Evolutionary conservation across 2,329 filamentous ascomycete genomes (phyloP).

Genomic region (Anthostomella pinea): DNA sequence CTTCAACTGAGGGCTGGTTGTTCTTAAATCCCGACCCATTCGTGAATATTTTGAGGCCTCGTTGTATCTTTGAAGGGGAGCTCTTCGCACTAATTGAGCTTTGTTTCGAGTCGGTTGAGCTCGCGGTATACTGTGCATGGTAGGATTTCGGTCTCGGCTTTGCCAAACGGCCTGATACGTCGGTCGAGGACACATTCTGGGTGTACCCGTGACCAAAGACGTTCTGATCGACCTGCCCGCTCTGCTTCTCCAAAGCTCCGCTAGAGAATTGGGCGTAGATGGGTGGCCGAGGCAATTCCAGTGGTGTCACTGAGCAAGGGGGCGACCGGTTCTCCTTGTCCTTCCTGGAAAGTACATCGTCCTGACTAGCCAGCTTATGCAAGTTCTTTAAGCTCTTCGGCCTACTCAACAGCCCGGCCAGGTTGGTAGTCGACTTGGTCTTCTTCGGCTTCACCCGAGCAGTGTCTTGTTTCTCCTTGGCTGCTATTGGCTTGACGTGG

Average conservation of each 20-base stretch:
- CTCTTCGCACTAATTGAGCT: conserved; percentile 20
- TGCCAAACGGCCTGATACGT: conserved; percentile 18
- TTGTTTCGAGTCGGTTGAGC: conserved; percentile 15
- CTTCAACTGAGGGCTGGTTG: conserved; percentile 36
- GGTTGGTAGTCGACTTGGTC: conserved; percentile 77
- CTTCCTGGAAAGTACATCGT: conserved; percentile 49
- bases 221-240: conserved; percentile 11
- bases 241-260: conserved; percentile 30
- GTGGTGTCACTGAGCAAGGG: conserved; percentile 40
- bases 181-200: conserved; percentile 16
- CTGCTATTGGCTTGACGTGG: conserved; percentile 41
- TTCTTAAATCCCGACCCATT: conserved; percentile 38
- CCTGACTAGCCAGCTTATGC: conserved; percentile 49
- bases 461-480: conserved; percentile 38
- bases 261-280: conserved; percentile 76
- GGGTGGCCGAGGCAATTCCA: conserved; percentile 55
- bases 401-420: conserved; percentile 72
- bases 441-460: conserved; percentile 68
- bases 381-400: conserved; percentile 71
- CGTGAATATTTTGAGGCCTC: conserved; percentile 40
- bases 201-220: conserved; percentile 2
- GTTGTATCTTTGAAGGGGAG: conserved; percentile 37
- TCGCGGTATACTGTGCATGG: conserved; percentile 36
- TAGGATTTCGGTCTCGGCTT: conserved; percentile 53
- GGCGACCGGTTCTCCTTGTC: conserved; percentile 84